Base-by-base conservation (phyloP, 2,329 filamentous ascomycete genomes). In the Fusarium redolens region DNA sequence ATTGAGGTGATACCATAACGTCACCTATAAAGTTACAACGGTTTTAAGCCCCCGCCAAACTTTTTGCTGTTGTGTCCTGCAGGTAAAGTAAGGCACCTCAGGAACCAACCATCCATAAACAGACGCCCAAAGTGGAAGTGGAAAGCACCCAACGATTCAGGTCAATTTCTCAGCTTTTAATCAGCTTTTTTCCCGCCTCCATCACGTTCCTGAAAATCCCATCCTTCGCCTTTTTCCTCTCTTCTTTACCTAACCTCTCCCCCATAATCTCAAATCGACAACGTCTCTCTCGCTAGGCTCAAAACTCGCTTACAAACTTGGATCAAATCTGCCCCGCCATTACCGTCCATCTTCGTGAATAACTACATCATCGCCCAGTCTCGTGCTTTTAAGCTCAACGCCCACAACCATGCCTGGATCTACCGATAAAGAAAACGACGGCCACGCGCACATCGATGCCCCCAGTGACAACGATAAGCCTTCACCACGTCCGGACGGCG, bases 361-460 rank as follows among this genome's bases (percentile, higher is more conserved):
- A 62, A 41, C 59, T 64, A 69, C 65, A 74, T 69, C 65, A 71
- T 71, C 64, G 61, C 55, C 40, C 55, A 28, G 31, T 62, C 38
- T 50, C 54, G 44, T 64, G 35, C 51, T 61, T 51, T 37, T 50
- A 52, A 35, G 48, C 61, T 43, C 70, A 64, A 52, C 43, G 52
- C 40, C 44, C 63, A 37, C 57, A 57, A 37, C 44, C 70, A 87
- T 87, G 86, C 79, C 85, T 43, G 79, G 79, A 54, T 79, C 84
- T 43, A 68, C 80, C 51, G 81, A 81, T 41, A 84, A 81, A 78
- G 78, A 79, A 70, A 72, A 73, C 77, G 81, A 79, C 71, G 79
- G 70, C 77, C 80, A 78, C 75, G 81, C 75, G 78, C 87, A 86
- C 75, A 86, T 89, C 77, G 86, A 88, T 68, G 82, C 88, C 58